phyloP scores from a whole-genome alignment of 2,329 filamentous ascomycete genomes.

The Aspergillus ibericus region DNA sequence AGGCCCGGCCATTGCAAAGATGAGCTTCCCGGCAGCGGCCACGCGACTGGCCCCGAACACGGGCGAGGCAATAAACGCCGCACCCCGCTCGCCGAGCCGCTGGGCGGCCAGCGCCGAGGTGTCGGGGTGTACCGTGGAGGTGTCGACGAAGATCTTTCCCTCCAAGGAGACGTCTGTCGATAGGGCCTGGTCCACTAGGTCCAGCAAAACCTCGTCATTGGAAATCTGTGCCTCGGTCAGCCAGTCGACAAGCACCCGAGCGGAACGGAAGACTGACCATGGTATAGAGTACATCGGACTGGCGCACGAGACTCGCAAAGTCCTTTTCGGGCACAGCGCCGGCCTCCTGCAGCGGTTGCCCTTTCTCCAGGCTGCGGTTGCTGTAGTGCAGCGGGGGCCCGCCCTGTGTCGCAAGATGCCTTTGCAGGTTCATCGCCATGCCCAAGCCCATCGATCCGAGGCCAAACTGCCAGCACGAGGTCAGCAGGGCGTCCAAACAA shows the following conservation, averaged over 20 bases:
- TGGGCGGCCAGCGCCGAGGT: constrained; percentile 36
- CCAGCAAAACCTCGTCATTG: background rate
- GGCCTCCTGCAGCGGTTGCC: background rate
- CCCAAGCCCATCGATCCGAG: constrained; percentile 54
- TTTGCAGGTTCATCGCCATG: constrained; percentile 54
- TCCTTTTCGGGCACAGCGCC: background rate
- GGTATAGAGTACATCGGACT: constrained; percentile 1
- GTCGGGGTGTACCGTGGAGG: constrained; percentile 52
- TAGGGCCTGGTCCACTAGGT: constrained; percentile 40
- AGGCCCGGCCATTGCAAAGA: constrained; percentile 51
- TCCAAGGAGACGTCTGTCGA: background rate
- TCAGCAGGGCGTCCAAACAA: background rate
- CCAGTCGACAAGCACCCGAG: too few species aligned
- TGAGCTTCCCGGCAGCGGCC: constrained; percentile 48
- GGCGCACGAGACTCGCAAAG: background rate
- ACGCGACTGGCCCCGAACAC: constrained; percentile 55
- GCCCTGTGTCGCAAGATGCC: constrained; percentile 31
- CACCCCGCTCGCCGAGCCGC: constrained; percentile 31
- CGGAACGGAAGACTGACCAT: too few species aligned
- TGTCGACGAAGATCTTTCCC: constrained; percentile 51
- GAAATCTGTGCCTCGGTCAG: too few species aligned
- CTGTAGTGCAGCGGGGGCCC: constrained; percentile 40
- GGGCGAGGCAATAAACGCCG: constrained; percentile 47
- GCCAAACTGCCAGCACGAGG: constrained; percentile 30
- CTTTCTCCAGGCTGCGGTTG: too few species aligned